These are phyloP conservation scores for Neopestalotiopsis clavispora DNA, from an alignment of 2,329 filamentous ascomycete species.

Conservation along the genomic window DNA sequence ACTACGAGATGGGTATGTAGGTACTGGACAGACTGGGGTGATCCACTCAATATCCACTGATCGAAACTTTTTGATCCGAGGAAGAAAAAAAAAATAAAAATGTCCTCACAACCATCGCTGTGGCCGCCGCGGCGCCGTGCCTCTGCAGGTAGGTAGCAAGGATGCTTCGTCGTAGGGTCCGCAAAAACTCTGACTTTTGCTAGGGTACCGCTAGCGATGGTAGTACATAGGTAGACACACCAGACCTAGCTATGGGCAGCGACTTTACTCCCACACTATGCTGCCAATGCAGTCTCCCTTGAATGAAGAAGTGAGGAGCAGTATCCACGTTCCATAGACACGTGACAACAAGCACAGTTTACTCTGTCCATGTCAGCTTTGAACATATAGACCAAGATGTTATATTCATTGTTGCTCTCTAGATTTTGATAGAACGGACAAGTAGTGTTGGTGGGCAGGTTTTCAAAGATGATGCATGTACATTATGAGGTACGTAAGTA, in stretches of 20 bases:
- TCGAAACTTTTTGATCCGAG: neutral
- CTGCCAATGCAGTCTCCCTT: too few species aligned
- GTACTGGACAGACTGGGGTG: neutral
- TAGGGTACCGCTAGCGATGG: conserved; percentile 15
- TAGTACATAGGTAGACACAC: conserved; percentile 7
- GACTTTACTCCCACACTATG: neutral
- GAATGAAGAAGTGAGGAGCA: too few species aligned
- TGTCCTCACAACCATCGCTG: neutral
- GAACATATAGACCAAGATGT: too few species aligned
- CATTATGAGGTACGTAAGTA: neutral
- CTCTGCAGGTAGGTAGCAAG: conserved; percentile 18
- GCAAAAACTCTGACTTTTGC: conserved; percentile 24
- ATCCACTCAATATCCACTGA: neutral
- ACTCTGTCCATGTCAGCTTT: too few species aligned
- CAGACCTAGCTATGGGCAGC: neutral
- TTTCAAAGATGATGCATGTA: neutral
- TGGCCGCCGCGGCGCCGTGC: conserved; percentile 22
- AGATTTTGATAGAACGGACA: too few species aligned
- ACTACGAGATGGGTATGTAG: neutral
- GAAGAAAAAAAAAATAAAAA: neutral
- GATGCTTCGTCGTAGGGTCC: conserved; percentile 15
- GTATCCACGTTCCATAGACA: too few species aligned
- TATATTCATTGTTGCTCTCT: too few species aligned
- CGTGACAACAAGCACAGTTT: too few species aligned
- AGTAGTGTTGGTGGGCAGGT: neutral